Conservation (phyloP, 805 yeast genomes). For the Peterozyma toletana region DNA sequence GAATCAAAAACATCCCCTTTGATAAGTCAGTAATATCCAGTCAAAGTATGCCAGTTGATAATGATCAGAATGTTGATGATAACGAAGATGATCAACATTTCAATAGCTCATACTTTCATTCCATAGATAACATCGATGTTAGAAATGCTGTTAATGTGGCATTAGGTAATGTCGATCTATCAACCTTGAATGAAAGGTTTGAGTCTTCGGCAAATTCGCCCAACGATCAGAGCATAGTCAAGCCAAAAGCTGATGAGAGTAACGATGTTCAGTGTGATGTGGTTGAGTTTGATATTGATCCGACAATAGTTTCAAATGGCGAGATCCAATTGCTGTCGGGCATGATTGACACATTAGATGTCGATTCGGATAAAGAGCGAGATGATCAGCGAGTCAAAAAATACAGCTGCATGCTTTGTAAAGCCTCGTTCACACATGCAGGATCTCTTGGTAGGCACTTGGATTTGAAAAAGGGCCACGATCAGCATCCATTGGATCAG, state of each 20-base stretch:
- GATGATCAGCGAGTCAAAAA: background rate
- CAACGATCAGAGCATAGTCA: background rate
- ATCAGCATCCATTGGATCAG: slow-evolving; percentile 40
- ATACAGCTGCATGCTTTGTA: slow-evolving; percentile 26
- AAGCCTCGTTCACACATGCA: slow-evolving; percentile 44
- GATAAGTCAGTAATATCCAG: no score
- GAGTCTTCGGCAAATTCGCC: background rate
- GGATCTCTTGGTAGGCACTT: slow-evolving; percentile 57
- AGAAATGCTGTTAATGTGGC: background rate
- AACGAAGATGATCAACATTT: background rate
- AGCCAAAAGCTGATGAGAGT: background rate
- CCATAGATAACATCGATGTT: background rate
- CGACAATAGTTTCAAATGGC: background rate
- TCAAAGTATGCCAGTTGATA: no score
- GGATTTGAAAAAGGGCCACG: slow-evolving; percentile 47
- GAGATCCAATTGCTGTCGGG: background rate
- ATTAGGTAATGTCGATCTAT: background rate
- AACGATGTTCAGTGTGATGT: background rate
- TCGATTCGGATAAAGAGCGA: background rate
- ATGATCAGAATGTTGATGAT: no score
- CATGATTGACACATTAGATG: background rate
- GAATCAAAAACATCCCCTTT: no score
- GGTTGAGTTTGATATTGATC: background rate
- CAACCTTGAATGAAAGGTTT: no score
- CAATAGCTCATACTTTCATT: background rate